Conservation (phyloP, 2,329 filamentous ascomycete genomes). For the Fusarium pilosicola region DNA sequence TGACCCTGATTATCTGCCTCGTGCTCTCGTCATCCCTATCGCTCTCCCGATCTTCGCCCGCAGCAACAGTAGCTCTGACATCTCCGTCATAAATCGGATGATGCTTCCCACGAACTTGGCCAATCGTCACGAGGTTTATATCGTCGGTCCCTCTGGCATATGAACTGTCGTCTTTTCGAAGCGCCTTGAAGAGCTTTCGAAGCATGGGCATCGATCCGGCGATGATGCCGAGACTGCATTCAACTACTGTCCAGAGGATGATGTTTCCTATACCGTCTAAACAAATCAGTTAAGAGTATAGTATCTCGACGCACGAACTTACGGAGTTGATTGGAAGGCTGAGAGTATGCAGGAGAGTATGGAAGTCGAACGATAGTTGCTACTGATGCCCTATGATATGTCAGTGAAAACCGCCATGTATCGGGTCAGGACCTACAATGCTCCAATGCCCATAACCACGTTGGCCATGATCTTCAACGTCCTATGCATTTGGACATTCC, state of each 20-base stretch:
- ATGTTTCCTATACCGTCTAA: conserved; percentile 4
- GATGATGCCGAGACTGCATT: conserved; percentile 19
- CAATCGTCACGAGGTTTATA: conserved; percentile 12
- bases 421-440: not conserved
- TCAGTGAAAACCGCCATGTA: fast-evolving
- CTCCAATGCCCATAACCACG: conserved; percentile 7
- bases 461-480: conserved; percentile 1
- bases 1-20: conserved; percentile 12
- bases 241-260: conserved; percentile 11
- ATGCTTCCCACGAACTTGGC: conserved; percentile 1
- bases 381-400: not conserved
- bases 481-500: conserved; percentile 11
- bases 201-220: conserved; percentile 27
- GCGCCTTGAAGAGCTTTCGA: conserved; percentile 5
- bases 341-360: conserved; percentile 10
- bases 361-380: conserved; percentile 22
- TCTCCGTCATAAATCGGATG: not conserved
- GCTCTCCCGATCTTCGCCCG: not conserved
- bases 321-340: not conserved
- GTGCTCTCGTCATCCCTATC: conserved; percentile 17
- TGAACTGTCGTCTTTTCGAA: not conserved
- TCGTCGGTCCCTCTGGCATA: not conserved
- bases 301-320: not conserved
- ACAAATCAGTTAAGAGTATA: fast-evolving
- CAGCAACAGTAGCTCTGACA: not conserved